These are phyloP conservation scores for Cladosporium sp. DNA, from an alignment of 2,329 filamentous ascomycete species.

Conservation along the genomic window DNA sequence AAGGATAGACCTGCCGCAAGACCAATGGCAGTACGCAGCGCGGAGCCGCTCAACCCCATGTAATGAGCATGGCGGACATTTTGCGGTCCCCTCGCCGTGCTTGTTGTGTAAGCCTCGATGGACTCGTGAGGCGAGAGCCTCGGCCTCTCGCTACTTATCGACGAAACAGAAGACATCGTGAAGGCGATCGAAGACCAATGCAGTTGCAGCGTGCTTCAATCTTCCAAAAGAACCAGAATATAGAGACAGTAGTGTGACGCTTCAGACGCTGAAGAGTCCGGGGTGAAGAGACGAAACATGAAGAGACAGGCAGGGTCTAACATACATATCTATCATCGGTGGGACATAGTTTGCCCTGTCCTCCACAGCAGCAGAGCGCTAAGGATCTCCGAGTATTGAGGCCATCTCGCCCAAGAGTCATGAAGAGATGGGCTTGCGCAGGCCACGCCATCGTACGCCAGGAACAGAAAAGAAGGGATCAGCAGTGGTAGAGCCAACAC, in stretches of 20 bases:
- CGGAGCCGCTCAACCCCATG: conserved; percentile 28
- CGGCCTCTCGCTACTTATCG: neutral
- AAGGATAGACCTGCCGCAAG: conserved; percentile 29
- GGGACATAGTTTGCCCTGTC: neutral
- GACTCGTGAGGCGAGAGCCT: conserved; percentile 10
- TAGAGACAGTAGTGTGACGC: neutral
- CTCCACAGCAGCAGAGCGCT: conserved; percentile 13
- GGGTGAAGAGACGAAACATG: conserved; percentile 7
- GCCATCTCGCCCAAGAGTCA: conserved; percentile 14
- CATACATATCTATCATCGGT: conserved; percentile 11
- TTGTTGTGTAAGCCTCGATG: neutral
- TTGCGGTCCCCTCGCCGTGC: neutral
- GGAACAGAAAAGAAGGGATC: conserved; percentile 11
- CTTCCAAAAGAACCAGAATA: neutral
- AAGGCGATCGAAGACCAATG: neutral
- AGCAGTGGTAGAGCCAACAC: neutral
- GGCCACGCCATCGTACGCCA: neutral
- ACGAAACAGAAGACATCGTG: conserved; percentile 4
- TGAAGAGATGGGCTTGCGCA: conserved; percentile 9
- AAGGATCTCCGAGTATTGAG: conserved; percentile 1
- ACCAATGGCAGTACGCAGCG: conserved; percentile 27
- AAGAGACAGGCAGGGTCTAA: conserved; percentile 14
- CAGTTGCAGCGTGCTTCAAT: neutral
- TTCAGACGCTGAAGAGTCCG: neutral
- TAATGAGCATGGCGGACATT: conserved; percentile 24